phyloP scores from a whole-genome alignment of 2,329 filamentous ascomycete species.

The Xylaria sp. region DNA sequence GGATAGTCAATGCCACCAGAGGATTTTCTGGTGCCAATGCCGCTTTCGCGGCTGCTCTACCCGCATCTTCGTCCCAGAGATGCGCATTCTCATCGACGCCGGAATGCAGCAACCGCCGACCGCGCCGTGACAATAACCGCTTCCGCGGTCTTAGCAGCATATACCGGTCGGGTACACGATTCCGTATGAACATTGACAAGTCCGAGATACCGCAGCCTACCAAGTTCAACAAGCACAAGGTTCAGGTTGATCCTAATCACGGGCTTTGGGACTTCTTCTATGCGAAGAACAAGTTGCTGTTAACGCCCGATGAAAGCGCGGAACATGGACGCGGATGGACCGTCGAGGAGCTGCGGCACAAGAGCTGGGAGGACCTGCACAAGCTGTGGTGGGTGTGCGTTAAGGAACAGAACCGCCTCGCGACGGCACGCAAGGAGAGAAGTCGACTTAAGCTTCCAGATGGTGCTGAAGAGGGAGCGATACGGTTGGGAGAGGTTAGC shows the following conservation, averaged over 20 bases:
- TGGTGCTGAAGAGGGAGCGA: conserved; percentile 49
- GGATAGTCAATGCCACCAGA: conserved; percentile 43
- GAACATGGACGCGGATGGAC: conserved; percentile 86
- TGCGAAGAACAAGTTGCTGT: conserved; percentile 72
- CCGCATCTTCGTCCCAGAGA: conserved; percentile 35
- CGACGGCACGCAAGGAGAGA: conserved; percentile 80
- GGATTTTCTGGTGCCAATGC: conserved; percentile 32
- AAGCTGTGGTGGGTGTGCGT: conserved; percentile 93
- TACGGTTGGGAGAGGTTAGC: conserved; percentile 73
- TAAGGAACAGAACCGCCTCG: conserved; percentile 88
- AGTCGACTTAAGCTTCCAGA: conserved; percentile 75
- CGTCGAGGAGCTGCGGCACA: conserved; percentile 84
- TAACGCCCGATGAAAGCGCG: conserved; percentile 75
- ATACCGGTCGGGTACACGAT: conserved; percentile 78
- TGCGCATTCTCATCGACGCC: conserved; percentile 51
- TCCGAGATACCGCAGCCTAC: conserved; percentile 79
- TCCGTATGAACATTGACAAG: conserved; percentile 78
- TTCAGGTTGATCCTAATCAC: conserved; percentile 77
- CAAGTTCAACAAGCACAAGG: conserved; percentile 64
- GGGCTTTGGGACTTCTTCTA: conserved; percentile 95
- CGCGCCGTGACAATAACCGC: conserved; percentile 78
- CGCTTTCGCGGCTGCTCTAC: conserved; percentile 34
- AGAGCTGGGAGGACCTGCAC: conserved; percentile 95
- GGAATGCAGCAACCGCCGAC: conserved; percentile 45
- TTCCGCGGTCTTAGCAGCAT: conserved; percentile 84